phyloP scores from a whole-genome alignment of 2,329 filamentous ascomycete species.

The Orbilia quercus region DNA sequence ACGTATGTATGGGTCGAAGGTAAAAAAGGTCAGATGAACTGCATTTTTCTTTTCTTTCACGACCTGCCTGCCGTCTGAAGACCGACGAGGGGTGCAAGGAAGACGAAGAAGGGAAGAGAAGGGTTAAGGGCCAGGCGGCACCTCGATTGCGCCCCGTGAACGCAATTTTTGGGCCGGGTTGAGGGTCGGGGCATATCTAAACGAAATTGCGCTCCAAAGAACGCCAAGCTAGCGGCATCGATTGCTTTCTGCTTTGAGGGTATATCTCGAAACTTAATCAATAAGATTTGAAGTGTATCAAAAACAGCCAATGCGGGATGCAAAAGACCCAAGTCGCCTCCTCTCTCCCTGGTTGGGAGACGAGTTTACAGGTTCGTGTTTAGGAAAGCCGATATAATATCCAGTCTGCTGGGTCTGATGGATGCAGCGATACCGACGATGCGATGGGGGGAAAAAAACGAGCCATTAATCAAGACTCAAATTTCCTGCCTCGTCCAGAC shows the following conservation, averaged over 20 bases:
- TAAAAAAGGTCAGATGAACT: conserved; percentile 49
- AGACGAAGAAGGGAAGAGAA: conserved; percentile 11
- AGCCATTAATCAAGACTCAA: conserved; percentile 29
- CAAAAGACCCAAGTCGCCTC: no score
- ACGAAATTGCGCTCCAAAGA: conserved; percentile 48
- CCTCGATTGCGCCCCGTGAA: conserved; percentile 46
- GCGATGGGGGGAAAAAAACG: conserved; percentile 25
- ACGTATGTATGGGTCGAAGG: conserved; percentile 42
- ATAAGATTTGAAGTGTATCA: no score
- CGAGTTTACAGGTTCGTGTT: conserved; percentile 35
- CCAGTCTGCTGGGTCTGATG: conserved; percentile 39
- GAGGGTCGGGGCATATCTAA: conserved; percentile 34
- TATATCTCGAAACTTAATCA: conserved; percentile 34
- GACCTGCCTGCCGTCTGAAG: conserved; percentile 48
- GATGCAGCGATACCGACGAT: conserved; percentile 40
- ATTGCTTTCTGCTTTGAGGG: conserved; percentile 29
- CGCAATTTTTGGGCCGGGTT: conserved; percentile 45
- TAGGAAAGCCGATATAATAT: conserved; percentile 42
- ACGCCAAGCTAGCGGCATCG: conserved; percentile 53
- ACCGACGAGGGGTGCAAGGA: conserved; percentile 5
- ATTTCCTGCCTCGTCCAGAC: conserved; percentile 18
- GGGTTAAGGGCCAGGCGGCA: conserved; percentile 26
- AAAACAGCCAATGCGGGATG: no score
- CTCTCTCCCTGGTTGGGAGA: conserved; percentile 1
- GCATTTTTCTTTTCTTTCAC: conserved; percentile 8